Base-by-base conservation (phyloP, 257 asterid species). In the Lithospermum erythrorhizon region DNA sequence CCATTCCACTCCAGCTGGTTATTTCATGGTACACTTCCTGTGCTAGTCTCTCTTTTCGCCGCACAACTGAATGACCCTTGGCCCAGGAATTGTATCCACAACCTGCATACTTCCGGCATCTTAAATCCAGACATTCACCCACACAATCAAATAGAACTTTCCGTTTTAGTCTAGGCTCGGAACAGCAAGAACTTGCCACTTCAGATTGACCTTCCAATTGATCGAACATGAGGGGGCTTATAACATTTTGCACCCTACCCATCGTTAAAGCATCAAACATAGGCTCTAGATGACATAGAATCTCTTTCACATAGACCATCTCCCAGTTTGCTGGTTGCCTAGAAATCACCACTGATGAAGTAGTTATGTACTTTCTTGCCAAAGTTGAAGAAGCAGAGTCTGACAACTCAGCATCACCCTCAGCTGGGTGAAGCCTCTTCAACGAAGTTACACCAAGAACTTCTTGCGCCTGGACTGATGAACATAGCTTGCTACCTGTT, bases 371-470 rank as follows among this genome's bases (percentile, higher is more conserved):
- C 77, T 68, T 63, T 61, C 71, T 60, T 1, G 65, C 68, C 14
- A 67, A 78, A 59, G 66, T 57, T 14, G 98, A 91, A 68, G 95
- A 84, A 64, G 94, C 97, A 13, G 95, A 89, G 75, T 93, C 97
- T 18, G 82, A 79, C 64, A 91, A 65, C 62, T 91, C 98, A 18
- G 75, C 45, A 24, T 79, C 84, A 27, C 72, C 73, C 65, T 83
- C 85, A 15, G 57, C 59, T 62, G 78, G 66, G 68, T 74, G 72
- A 52, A 68, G 70, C 22, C 55, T 68, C 64, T 75, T 74, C 20
- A 68, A 58, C 52, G 79, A 79, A 73, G 68, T 27, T 9, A 70
- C 55, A 62, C 79, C 82, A 9, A 78, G 75, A 59, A 73, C 79
- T 68, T 87, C 85, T 41, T 61, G 82, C 57, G 86, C 86, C 62